Conservation (phyloP, 2,329 filamentous ascomycete genomes). For the Fusarium drepaniforme region DNA sequence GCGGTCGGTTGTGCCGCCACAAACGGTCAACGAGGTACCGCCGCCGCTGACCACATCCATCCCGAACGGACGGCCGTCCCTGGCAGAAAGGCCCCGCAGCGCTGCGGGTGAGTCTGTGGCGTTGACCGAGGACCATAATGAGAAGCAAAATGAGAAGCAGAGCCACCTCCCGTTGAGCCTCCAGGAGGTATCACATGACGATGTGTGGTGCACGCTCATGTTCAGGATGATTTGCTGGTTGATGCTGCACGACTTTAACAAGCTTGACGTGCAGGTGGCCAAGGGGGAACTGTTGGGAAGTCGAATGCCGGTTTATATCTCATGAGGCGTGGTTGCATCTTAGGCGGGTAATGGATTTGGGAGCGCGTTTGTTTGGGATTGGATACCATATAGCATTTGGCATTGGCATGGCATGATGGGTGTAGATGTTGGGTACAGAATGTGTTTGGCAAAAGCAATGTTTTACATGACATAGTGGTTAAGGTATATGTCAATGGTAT, state of each 20-base stretch:
- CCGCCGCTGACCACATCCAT: slow-evolving; percentile 16
- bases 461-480: neutral
- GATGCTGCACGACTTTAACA: slow-evolving; percentile 68
- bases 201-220: slow-evolving; percentile 67
- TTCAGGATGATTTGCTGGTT: slow-evolving; percentile 71
- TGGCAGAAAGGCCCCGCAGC: slow-evolving; percentile 25
- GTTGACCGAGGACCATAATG: slow-evolving; percentile 11
- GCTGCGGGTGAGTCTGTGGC: slow-evolving; percentile 29
- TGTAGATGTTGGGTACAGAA: slow-evolving; percentile 2
- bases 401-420: neutral
- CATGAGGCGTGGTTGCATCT: slow-evolving; percentile 38
- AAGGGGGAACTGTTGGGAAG: slow-evolving; percentile 67
- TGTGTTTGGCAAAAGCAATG: neutral
- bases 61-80: slow-evolving; percentile 15
- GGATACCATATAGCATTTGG: slow-evolving; percentile 17
- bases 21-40: slow-evolving; percentile 19
- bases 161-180: slow-evolving; percentile 34
- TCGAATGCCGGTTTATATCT: slow-evolving; percentile 68
- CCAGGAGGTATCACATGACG: slow-evolving; percentile 48
- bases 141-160: slow-evolving; percentile 1
- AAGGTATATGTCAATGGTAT: neutral
- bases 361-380: slow-evolving; percentile 7
- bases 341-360: neutral
- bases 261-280: slow-evolving; percentile 63
- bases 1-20: slow-evolving; percentile 20